Conservation (phyloP, 495 filamentous ascomycete genomes). For the Penicillium riverlandense region DNA sequence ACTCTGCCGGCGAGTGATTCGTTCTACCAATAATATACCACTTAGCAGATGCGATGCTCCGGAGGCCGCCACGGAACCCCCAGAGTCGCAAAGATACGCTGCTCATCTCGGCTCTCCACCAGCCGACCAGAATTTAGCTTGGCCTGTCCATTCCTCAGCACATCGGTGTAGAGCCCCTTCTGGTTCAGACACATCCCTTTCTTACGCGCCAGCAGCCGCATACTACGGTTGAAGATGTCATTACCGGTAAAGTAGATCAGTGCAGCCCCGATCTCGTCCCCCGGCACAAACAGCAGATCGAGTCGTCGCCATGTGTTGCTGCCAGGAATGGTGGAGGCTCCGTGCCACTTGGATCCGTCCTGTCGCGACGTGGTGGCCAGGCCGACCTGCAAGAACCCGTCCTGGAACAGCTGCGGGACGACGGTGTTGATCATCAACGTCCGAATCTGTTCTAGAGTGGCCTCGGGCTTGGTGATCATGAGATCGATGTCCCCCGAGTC, state of each 20-base stretch:
- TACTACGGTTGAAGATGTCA: slow-evolving; percentile 90
- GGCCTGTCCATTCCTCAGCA: slow-evolving; percentile 51
- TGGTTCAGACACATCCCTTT: slow-evolving; percentile 87
- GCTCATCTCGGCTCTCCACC: slow-evolving; percentile 72
- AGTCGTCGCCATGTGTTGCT: slow-evolving; percentile 65
- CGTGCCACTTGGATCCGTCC: slow-evolving; percentile 76
- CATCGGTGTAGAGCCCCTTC: slow-evolving; percentile 69
- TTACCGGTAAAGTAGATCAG: slow-evolving; percentile 95
- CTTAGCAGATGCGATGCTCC: slow-evolving; percentile 68
- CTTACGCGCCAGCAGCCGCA: slow-evolving; percentile 74
- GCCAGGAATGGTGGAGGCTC: slow-evolving; percentile 63
- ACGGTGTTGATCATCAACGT: slow-evolving; percentile 56
- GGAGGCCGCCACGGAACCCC: slow-evolving; percentile 86
- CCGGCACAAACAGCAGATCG: slow-evolving; percentile 82
- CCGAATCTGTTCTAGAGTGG: slow-evolving; percentile 51
- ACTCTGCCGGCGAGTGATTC: neutral
- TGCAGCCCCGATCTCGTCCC: slow-evolving; percentile 76
- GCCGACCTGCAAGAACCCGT: slow-evolving; percentile 52
- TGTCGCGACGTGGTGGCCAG: slow-evolving; percentile 39
- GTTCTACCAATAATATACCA: neutral
- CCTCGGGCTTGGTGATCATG: slow-evolving; percentile 68
- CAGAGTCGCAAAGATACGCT: slow-evolving; percentile 75
- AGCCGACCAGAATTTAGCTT: slow-evolving; percentile 69
- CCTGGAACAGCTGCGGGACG: slow-evolving; percentile 50
- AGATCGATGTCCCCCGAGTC: slow-evolving; percentile 79